phyloP scores from a whole-genome alignment of 192 early-diverging fungal species.

The Coemansia asiatica region DNA sequence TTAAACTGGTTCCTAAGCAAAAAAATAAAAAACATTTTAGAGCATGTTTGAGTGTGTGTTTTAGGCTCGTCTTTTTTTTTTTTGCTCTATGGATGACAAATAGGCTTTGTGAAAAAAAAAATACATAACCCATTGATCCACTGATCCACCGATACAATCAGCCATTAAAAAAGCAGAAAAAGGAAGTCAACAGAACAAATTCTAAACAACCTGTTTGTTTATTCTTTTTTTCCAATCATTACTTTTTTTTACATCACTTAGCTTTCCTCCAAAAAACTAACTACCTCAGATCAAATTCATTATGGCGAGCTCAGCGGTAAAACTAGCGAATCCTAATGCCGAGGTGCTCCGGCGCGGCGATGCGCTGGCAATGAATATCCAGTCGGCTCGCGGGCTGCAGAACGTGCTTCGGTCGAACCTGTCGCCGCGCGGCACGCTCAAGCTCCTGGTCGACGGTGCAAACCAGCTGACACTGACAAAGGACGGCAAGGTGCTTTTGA shows the following conservation, averaged over 20 bases:
- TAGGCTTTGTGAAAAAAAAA: too few species aligned
- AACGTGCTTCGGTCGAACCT: constrained; percentile 96
- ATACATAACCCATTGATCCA: too few species aligned
- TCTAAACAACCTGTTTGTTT: not conserved
- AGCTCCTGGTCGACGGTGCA: constrained; percentile 97
- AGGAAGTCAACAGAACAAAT: not conserved
- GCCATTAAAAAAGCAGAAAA: too few species aligned
- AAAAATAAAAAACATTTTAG: not conserved
- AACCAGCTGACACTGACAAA: constrained; percentile 97
- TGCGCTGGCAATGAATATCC: constrained; percentile 95
- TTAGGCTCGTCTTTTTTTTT: not conserved
- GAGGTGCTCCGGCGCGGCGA: constrained; percentile 98
- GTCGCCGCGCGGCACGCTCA: constrained; percentile 97
- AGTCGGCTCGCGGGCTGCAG: constrained; percentile 91
- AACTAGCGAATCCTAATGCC: constrained; percentile 96
- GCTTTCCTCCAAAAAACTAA: too few species aligned
- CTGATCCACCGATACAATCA: too few species aligned
- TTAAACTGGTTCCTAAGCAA: too few species aligned
- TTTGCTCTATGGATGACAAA: constrained; percentile 9
- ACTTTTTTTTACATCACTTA: too few species aligned
- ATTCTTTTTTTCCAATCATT: not conserved
- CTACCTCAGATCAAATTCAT: not conserved
- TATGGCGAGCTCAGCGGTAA: constrained; percentile 73
- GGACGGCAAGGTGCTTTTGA: constrained; percentile 98
- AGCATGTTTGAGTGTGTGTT: too few species aligned